These are phyloP conservation scores for Globisporangium echinulatum DNA, from an alignment of 352 stramenopile species.

Conservation along the genomic window DNA sequence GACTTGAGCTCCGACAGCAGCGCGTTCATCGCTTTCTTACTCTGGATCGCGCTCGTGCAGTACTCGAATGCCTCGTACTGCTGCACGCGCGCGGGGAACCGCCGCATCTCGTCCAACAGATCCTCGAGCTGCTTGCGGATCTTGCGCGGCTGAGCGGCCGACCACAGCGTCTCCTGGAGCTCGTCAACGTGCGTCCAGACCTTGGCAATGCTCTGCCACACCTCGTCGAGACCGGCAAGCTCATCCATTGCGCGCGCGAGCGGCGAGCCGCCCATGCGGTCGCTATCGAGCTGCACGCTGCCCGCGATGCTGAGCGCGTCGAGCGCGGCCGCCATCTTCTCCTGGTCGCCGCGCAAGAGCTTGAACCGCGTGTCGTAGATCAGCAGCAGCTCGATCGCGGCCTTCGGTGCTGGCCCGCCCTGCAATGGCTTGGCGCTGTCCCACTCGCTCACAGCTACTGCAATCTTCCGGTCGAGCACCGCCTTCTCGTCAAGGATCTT, in stretches of 20 bases:
- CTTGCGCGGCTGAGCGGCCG: slow-evolving; percentile 91
- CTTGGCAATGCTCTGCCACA: slow-evolving; percentile 94
- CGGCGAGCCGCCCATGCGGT: slow-evolving; percentile 67
- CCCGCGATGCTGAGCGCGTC: slow-evolving; percentile 91
- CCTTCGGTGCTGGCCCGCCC: slow-evolving; percentile 60
- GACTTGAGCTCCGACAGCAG: slow-evolving; percentile 97
- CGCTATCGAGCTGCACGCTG: slow-evolving; percentile 59
- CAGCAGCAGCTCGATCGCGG: slow-evolving; percentile 72
- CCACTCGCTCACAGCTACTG: slow-evolving; percentile 71
- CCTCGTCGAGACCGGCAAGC: slow-evolving; percentile 94
- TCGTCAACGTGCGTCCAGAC: slow-evolving; percentile 86
- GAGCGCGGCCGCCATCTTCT: slow-evolving; percentile 93
- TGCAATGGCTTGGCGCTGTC: slow-evolving; percentile 76
- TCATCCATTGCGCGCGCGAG: slow-evolving; percentile 85
- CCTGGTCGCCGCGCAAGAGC: slow-evolving; percentile 85
- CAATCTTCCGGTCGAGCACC: slow-evolving; percentile 78
- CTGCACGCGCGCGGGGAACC: slow-evolving; percentile 93
- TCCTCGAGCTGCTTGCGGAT: slow-evolving; percentile 95
- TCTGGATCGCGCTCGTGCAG: slow-evolving; percentile 91
- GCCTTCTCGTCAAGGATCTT: slow-evolving; percentile 97
- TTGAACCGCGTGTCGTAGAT: slow-evolving; percentile 84
- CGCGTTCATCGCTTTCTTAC: slow-evolving; percentile 90
- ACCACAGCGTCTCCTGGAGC: slow-evolving; percentile 94
- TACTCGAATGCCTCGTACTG: slow-evolving; percentile 98
- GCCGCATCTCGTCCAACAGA: slow-evolving; percentile 94